Conservation (phyloP, 345 rosid species). For the Theobroma cacao region DNA sequence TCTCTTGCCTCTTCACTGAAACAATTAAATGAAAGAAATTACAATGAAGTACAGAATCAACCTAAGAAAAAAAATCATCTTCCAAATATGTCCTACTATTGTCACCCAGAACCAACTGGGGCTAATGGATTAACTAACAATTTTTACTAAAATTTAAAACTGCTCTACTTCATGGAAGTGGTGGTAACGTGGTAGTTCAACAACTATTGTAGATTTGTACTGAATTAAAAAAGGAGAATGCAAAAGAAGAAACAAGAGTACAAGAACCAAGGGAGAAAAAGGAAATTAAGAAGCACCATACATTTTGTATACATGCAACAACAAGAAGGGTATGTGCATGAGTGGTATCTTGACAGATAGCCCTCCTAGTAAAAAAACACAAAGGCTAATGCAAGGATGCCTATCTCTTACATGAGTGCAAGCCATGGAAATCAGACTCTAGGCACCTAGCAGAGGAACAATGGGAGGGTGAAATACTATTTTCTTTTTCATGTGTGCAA, state of each 20-base stretch:
- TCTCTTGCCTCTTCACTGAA: constrained; percentile 84
- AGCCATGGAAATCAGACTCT: background rate
- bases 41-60: background rate
- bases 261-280: background rate
- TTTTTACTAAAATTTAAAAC: background rate
- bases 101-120: background rate
- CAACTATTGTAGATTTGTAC: background rate
- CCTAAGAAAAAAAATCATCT: background rate
- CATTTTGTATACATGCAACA: background rate
- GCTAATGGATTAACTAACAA: background rate
- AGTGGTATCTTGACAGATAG: background rate
- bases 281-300: background rate
- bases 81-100: background rate
- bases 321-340: background rate
- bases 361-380: background rate
- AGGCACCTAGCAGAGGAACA: background rate
- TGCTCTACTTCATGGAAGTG: background rate
- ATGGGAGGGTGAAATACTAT: background rate
- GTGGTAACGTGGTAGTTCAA: background rate
- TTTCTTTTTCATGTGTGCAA: background rate
- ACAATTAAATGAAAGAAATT: constrained; percentile 11
- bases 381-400: background rate
- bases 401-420: background rate
- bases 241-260: background rate
- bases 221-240: background rate